Conservation (phyloP, 768 basidiomycete genomes). For the Daedaleopsis nitida region DNA sequence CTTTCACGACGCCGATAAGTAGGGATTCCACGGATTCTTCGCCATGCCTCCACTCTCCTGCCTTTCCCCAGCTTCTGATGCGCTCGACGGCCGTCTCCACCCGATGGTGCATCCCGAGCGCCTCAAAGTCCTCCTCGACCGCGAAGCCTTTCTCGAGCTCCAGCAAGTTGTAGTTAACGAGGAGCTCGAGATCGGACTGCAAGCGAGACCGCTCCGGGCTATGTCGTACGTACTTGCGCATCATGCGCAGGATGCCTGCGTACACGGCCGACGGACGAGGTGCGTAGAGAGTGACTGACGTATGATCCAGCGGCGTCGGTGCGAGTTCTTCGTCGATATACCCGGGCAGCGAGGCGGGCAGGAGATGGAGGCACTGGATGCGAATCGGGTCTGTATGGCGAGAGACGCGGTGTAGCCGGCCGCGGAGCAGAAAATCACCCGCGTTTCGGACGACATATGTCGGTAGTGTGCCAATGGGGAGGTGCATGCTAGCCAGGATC, state of each 20-base stretch:
- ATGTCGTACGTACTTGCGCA: not conserved
- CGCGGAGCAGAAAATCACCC: not conserved
- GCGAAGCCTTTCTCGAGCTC: not conserved
- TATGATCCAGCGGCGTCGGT: not conserved
- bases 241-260: not conserved
- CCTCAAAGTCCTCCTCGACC: not conserved
- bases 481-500: not conserved
- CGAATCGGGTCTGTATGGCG: not conserved
- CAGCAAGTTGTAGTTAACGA: conserved; percentile 6
- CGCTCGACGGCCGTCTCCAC: not conserved
- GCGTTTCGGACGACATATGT: not conserved
- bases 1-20: not conserved
- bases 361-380: not conserved
- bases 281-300: not conserved
- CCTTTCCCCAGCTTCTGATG: not conserved
- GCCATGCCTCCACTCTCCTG: not conserved
- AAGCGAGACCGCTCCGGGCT: not conserved
- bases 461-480: not conserved
- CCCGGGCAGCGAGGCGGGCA: not conserved
- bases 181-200: conserved; percentile 12
- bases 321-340: not conserved
- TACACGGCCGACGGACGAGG: not conserved
- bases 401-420: not conserved
- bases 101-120: not conserved
- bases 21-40: not conserved